These are phyloP conservation scores for Trichoderma breve DNA, from an alignment of 2,329 filamentous ascomycete species.

Conservation along the genomic window DNA sequence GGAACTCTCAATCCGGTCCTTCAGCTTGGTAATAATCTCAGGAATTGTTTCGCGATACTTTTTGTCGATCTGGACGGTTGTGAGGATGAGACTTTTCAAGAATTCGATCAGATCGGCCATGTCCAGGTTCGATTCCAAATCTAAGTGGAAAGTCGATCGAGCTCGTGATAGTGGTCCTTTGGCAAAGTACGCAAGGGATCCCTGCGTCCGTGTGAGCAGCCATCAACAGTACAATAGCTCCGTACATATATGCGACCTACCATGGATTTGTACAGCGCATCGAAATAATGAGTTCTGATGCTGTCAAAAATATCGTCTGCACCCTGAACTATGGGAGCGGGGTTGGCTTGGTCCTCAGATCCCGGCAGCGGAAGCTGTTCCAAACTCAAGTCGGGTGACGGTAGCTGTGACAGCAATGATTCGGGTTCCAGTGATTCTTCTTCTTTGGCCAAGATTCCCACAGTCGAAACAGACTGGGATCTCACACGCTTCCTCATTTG, in stretches of 20 bases:
- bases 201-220: slow-evolving; percentile 42
- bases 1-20: slow-evolving; percentile 54
- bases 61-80: slow-evolving; percentile 68
- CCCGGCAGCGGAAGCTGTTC: slow-evolving; percentile 21
- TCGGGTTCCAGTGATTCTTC: slow-evolving; percentile 23
- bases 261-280: slow-evolving; percentile 62
- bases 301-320: slow-evolving; percentile 54
- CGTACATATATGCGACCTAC: slow-evolving; percentile 35
- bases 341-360: not conserved
- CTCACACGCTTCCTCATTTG: slow-evolving; percentile 53
- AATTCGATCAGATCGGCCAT: slow-evolving; percentile 66
- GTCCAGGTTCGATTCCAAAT: slow-evolving; percentile 58
- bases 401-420: slow-evolving; percentile 24
- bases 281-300: slow-evolving; percentile 57
- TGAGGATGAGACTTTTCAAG: slow-evolving; percentile 65
- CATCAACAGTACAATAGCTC: not conserved
- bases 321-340: not conserved
- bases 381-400: slow-evolving; percentile 24
- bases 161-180: slow-evolving; percentile 78
- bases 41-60: slow-evolving; percentile 75
- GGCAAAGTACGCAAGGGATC: slow-evolving; percentile 77
- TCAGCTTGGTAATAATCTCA: slow-evolving; percentile 57
- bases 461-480: slow-evolving; percentile 43
- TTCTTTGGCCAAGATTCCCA: slow-evolving; percentile 29
- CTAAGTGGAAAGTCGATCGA: slow-evolving; percentile 65